Evolutionary conservation across 2,329 filamentous ascomycete genomes (phyloP).

Genomic region (Diaporthe vexans): DNA sequence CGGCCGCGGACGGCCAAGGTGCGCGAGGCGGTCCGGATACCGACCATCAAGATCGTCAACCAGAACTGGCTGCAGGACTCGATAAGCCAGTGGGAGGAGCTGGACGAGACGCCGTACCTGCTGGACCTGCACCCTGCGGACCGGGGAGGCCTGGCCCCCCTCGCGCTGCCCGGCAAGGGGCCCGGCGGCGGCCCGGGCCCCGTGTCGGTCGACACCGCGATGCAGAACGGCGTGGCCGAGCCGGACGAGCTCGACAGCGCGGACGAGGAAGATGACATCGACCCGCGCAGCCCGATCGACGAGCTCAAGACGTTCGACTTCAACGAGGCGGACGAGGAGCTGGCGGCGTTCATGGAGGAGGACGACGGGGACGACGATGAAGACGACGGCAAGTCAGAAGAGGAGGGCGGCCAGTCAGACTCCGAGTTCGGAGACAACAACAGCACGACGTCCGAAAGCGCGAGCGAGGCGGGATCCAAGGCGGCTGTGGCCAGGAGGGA

Average conservation of each 20-base stretch:
- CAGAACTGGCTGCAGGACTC: constrained; percentile 91
- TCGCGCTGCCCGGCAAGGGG: constrained; percentile 27
- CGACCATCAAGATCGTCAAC: constrained; percentile 90
- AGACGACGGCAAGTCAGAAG: constrained; percentile 44
- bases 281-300: constrained; percentile 65
- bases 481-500: constrained; percentile 42
- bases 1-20: constrained; percentile 91
- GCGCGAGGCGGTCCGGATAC: constrained; percentile 83
- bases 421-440: constrained; percentile 31
- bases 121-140: constrained; percentile 81
- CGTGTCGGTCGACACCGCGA: constrained; percentile 45
- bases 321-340: constrained; percentile 76
- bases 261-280: constrained; percentile 49
- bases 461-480: constrained; percentile 41
- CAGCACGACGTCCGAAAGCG: constrained; percentile 33
- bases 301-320: constrained; percentile 72
- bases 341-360: constrained; percentile 78
- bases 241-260: constrained; percentile 58
- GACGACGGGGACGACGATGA: constrained; percentile 47
- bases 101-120: constrained; percentile 85
- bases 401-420: constrained; percentile 38
- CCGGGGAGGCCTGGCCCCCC: constrained; percentile 50
- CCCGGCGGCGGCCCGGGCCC: constrained; percentile 41
- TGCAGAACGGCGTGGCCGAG: constrained; percentile 56
- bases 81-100: constrained; percentile 84